phyloP scores from a whole-genome alignment of 106 monocot genomes.

The Acorus calamus region DNA sequence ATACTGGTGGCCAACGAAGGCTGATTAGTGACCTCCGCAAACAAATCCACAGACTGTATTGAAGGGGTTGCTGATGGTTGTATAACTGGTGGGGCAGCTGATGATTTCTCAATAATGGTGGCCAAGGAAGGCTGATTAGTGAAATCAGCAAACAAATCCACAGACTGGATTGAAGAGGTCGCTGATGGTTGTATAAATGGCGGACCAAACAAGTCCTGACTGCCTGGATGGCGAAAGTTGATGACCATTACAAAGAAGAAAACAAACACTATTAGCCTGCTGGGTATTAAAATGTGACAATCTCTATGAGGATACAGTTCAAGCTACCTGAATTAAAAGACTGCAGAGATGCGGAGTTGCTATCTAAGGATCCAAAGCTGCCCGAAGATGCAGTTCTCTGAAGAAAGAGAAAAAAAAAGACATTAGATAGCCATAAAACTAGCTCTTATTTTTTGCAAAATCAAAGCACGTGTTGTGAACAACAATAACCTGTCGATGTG shows the following conservation, averaged over 20 bases:
- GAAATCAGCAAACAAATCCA: constrained; percentile 47
- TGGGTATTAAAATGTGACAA: constrained; percentile 17
- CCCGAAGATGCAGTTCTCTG: constrained; percentile 72
- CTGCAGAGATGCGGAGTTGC: constrained; percentile 26
- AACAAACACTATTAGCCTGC: background rate
- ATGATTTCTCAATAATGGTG: constrained; percentile 5
- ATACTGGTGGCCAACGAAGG: constrained; percentile 8
- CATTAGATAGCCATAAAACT: too few species aligned
- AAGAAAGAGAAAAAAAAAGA: background rate
- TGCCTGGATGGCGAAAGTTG: constrained; percentile 10
- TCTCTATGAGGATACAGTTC: constrained; percentile 24
- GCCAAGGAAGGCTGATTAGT: constrained; percentile 19
- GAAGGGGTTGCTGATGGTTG: constrained; percentile 14
- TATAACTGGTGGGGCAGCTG: constrained; percentile 7
- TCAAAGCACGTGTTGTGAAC: too few species aligned
- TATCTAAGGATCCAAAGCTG: constrained; percentile 48
- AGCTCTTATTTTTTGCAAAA: too few species aligned
- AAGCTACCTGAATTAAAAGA: constrained; percentile 39
- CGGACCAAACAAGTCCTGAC: constrained; percentile 25
- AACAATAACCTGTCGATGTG: constrained; percentile 16
- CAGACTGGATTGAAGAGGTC: constrained; percentile 12
- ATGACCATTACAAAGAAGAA: constrained; percentile 12
- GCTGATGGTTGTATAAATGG: constrained; percentile 18
- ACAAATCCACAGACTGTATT: constrained; percentile 36
- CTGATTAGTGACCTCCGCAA: constrained; percentile 31